Evolutionary conservation across 2,329 filamentous ascomycete genomes (phyloP).

Genomic region (Myriosclerotinia duriaeana): DNA sequence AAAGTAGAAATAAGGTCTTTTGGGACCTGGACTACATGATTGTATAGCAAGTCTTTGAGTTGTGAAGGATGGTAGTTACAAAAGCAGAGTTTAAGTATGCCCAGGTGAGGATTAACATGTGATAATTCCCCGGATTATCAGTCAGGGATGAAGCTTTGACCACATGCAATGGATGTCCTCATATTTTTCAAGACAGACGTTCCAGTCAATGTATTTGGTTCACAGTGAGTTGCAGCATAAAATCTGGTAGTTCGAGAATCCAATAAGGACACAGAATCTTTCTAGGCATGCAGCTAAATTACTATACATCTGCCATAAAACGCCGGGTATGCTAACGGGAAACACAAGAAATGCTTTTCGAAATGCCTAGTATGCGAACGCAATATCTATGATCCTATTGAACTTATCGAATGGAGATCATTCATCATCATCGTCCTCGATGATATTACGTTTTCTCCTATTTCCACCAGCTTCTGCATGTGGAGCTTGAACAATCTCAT

Average conservation of each 20-base stretch:
- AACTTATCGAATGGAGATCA: conserved; percentile 19
- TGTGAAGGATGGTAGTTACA: not conserved
- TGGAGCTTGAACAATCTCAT: conserved; percentile 43
- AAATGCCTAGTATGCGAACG: not conserved
- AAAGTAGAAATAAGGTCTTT: not conserved
- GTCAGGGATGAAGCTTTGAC: conserved; percentile 21
- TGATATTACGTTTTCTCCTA: conserved; percentile 54
- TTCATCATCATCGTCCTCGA: conserved; percentile 58
- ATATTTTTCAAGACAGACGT: not conserved
- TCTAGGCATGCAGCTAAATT: conserved; percentile 1
- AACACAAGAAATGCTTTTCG: conserved; percentile 13
- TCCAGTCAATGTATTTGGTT: not conserved
- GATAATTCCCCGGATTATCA: conserved; percentile 22
- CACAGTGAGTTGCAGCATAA: not conserved
- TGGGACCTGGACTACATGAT: conserved; percentile 4
- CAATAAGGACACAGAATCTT: not conserved
- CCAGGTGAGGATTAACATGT: conserved; percentile 24
- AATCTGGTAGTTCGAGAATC: not conserved
- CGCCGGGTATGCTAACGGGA: conserved; percentile 15
- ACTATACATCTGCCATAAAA: conserved; percentile 16
- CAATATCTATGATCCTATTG: conserved; percentile 7
- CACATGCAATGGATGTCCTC: not conserved
- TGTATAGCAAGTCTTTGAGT: not conserved
- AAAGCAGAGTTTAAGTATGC: conserved; percentile 4
- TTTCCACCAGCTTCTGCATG: conserved; percentile 39